Base-by-base conservation (phyloP, 2,329 filamentous ascomycete species). In the Verticillium longisporum region DNA sequence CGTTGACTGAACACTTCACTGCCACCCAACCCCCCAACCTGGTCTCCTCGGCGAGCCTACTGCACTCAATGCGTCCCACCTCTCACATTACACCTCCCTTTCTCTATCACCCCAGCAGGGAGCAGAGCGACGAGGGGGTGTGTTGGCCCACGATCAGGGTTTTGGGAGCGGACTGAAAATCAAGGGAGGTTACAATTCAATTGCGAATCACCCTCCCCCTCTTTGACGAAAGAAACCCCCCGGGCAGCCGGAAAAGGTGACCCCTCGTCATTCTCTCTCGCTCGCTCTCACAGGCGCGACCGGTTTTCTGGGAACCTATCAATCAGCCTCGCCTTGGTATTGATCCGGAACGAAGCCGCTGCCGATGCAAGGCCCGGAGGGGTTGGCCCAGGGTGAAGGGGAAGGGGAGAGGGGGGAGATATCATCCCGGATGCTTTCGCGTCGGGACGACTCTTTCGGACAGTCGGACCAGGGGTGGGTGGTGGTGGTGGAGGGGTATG, bases 121-220 rank as follows among this genome's bases (percentile, higher is more conserved):
- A 26, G 26, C 26, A 26, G 6, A 50, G n/a, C 59, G 58, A 64
- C 32, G n/a, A 50, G 36, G 18, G 18, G 21, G 26, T 26, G 26
- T 26, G 26, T 26, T 26, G 26, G 26, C 26, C 26, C 26, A 26
- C 2, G 26, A 26, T 26, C 26, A 26, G 26, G 26, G 26, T 26
- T 26, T 26, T 26, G 26, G 26, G 26, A 26, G 3, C 26, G 26
- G 26, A 26, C 56, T 41, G 26, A 26, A 32, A 33, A 18, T 3
- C 56, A 45, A 56, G 60, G 45, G 36, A 32, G 55, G 34, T 38
- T 37, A 38, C 34, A 45, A 26, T 26, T 64, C 61, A 37, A 66
- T 7, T 38, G n/a, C 41, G 41, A 21, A 50, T 50, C 41, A n/a
- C 26, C 26, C 26, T 26, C 26, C 26, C 2, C 26, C 26, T 26